These are phyloP conservation scores for Mortierella alpina DNA, from an alignment of 192 early-diverging fungal genomes.

Conservation along the genomic window DNA sequence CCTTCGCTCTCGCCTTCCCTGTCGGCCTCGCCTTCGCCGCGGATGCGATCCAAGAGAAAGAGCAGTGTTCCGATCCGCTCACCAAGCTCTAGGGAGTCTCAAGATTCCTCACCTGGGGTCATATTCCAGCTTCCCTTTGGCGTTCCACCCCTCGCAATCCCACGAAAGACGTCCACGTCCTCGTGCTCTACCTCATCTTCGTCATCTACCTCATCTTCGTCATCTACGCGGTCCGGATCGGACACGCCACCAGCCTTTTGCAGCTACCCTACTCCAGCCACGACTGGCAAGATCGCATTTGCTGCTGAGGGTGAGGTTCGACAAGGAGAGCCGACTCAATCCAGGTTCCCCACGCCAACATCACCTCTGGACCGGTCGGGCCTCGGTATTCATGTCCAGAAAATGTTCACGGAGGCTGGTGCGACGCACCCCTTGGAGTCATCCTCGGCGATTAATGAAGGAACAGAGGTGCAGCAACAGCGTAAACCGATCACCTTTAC, in stretches of 20 bases:
- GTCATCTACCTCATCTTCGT: not conserved
- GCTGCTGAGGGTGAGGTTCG: constrained; percentile 5
- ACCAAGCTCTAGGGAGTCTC: constrained; percentile 20
- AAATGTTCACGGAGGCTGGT: constrained; percentile 26
- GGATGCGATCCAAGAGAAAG: constrained; percentile 38
- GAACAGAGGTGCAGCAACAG: not conserved
- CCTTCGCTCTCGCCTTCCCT: not conserved
- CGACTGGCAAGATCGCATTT: not conserved
- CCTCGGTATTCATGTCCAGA: constrained; percentile 37
- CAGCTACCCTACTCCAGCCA: constrained; percentile 19
- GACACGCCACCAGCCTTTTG: not conserved
- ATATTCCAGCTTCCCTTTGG: constrained; percentile 48
- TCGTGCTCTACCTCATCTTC: constrained; percentile 1
- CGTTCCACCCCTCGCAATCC: constrained; percentile 10
- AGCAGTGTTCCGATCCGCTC: constrained; percentile 42
- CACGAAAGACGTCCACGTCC: not conserved
- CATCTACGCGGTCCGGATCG: no score
- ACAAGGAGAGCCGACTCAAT: not conserved
- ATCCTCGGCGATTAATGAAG: not conserved
- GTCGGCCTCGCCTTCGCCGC: constrained; percentile 13
- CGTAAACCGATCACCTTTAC: constrained; percentile 18
- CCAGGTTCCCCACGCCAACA: constrained; percentile 20
- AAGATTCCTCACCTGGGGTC: constrained; percentile 34
- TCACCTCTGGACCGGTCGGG: constrained; percentile 34
- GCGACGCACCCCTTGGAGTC: constrained; percentile 46